phyloP scores from a whole-genome alignment of 2,329 filamentous ascomycete species.

The Fusarium graminum region DNA sequence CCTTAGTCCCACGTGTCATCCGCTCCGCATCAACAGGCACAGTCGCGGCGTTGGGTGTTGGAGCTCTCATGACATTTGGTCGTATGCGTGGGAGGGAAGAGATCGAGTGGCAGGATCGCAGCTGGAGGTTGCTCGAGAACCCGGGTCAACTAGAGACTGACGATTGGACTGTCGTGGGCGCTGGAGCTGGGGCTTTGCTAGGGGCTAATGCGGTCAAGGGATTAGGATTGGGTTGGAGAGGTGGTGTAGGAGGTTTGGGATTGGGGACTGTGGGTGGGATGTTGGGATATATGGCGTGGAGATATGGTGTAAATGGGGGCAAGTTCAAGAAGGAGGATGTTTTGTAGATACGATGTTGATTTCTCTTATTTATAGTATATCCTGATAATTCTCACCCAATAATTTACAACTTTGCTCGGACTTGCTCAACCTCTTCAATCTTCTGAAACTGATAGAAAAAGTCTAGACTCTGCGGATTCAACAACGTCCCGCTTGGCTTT shows the following conservation, averaged over 20 bases:
- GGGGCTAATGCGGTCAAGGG: slow-evolving; percentile 49
- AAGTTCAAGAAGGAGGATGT: slow-evolving; percentile 52
- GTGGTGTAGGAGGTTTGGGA: slow-evolving; percentile 59
- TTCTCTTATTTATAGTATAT: neutral
- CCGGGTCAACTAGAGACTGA: slow-evolving; percentile 68
- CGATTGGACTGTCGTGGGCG: slow-evolving; percentile 65
- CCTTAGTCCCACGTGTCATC: slow-evolving; percentile 57
- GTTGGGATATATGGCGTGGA: slow-evolving; percentile 63
- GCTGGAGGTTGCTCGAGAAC: slow-evolving; percentile 72
- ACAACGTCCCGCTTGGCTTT: slow-evolving; percentile 80
- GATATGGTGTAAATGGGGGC: slow-evolving; percentile 62
- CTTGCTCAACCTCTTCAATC: slow-evolving; percentile 51
- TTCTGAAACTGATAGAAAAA: slow-evolving; percentile 80
- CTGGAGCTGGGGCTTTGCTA: slow-evolving; percentile 53
- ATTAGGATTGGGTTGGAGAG: slow-evolving; percentile 55
- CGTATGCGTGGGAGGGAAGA: slow-evolving; percentile 68
- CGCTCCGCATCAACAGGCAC: slow-evolving; percentile 61
- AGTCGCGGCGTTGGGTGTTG: slow-evolving; percentile 59
- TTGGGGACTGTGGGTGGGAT: slow-evolving; percentile 64
- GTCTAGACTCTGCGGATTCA: slow-evolving; percentile 80
- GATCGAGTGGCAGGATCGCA: slow-evolving; percentile 74
- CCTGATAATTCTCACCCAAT: neutral
- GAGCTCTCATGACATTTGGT: slow-evolving; percentile 58
- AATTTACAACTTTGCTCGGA: slow-evolving; percentile 51
- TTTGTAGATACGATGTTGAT: neutral